phyloP scores from a whole-genome alignment of 139 green algal species.

The Chlorella ohadii region DNA sequence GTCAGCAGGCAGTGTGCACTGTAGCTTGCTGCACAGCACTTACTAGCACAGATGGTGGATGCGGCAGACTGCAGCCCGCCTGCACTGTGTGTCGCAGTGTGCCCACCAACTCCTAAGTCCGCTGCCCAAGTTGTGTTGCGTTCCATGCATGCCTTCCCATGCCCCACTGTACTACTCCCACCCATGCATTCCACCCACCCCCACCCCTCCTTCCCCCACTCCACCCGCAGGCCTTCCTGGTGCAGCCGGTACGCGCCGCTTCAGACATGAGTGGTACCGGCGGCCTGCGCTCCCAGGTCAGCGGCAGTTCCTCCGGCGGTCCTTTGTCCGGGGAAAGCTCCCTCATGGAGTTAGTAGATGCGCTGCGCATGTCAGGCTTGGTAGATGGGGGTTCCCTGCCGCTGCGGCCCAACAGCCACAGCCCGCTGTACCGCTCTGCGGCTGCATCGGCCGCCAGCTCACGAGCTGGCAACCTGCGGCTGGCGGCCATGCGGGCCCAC shows the following conservation, averaged over 20 bases:
- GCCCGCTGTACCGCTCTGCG: not conserved
- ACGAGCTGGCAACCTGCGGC: not conserved
- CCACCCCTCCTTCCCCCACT: not conserved
- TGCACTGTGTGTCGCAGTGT: too few species aligned
- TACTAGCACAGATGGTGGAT: not conserved
- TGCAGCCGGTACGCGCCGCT: conserved; percentile 1
- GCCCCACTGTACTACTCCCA: too few species aligned
- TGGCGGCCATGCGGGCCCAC: not conserved
- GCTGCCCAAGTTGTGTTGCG: not conserved
- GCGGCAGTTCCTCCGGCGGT: not conserved
- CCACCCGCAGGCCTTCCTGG: conserved; percentile 12
- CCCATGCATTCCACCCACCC: not conserved
- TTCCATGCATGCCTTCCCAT: not conserved
- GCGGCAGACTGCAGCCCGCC: too few species aligned
- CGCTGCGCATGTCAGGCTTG: not conserved
- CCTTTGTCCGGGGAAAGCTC: too few species aligned
- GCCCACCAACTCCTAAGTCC: not conserved
- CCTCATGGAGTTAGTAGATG: conserved; percentile 4
- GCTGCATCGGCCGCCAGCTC: not conserved
- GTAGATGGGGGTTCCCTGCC: not conserved
- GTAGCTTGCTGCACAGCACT: not conserved
- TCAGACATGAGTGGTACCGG: not conserved
- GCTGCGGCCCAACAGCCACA: not conserved
- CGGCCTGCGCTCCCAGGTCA: not conserved
- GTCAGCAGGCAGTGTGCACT: not conserved